A percentile compares a stretch with the other conserved stretches of the same genome.
Evolutionary conservation across 164 flowering plant genomes (phyloP).

Genomic region (Berberis vulgaris): DNA sequence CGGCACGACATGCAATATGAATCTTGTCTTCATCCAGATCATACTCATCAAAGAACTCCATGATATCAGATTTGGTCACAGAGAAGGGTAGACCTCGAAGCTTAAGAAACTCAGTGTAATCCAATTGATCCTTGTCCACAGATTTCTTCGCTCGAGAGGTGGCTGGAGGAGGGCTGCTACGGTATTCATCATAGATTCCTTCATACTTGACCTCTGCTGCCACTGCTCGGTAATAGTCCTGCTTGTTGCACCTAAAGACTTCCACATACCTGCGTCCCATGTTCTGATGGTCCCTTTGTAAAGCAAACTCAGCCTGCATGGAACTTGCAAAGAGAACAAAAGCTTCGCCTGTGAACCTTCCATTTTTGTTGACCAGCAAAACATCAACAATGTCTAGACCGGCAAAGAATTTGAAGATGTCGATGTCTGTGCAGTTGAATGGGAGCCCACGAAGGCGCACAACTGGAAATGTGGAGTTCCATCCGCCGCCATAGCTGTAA

Average conservation of each 20-base stretch:
- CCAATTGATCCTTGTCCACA: slow-evolving; percentile 62
- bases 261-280: slow-evolving; percentile 86
- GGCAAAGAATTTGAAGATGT: slow-evolving; percentile 82
- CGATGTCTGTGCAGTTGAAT: slow-evolving; percentile 75
- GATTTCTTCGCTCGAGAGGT: slow-evolving; percentile 36
- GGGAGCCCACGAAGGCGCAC: slow-evolving; percentile 91
- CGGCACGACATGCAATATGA: slow-evolving; percentile 66
- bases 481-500: slow-evolving; percentile 23
- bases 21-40: slow-evolving; percentile 44
- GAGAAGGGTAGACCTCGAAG: slow-evolving; percentile 84
- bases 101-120: slow-evolving; percentile 67
- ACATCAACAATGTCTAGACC: slow-evolving; percentile 86
- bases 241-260: slow-evolving; percentile 77
- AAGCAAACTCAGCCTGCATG: slow-evolving; percentile 71
- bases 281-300: slow-evolving; percentile 71
- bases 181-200: slow-evolving; percentile 51
- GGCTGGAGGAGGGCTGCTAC: slow-evolving; percentile 51
- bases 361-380: slow-evolving; percentile 57
- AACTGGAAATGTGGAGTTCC: slow-evolving; percentile 57
- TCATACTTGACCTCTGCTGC: slow-evolving; percentile 78
- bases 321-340: slow-evolving; percentile 69
- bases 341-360: slow-evolving; percentile 60
- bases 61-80: slow-evolving; percentile 49
- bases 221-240: slow-evolving; percentile 83
- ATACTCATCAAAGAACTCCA: slow-evolving; percentile 67